Evolutionary conservation across 495 filamentous ascomycete genomes (phyloP).

Genomic region (Aspergillus sclerotioniger): DNA sequence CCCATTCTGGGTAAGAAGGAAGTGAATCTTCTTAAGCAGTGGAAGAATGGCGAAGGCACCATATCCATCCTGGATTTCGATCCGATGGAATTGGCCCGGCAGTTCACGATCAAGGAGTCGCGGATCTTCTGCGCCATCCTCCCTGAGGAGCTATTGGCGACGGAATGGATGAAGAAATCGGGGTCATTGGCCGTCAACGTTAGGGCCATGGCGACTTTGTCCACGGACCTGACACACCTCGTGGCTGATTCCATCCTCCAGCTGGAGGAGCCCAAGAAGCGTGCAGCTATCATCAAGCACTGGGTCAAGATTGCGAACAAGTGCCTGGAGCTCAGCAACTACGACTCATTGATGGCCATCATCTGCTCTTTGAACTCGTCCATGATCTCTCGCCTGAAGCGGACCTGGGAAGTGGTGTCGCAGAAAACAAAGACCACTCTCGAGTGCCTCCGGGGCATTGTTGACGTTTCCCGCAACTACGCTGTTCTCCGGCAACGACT

Average conservation of each 20-base stretch:
- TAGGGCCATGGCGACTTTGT: constrained; percentile 87
- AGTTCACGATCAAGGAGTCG: constrained; percentile 92
- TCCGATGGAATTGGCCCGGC: constrained; percentile 84
- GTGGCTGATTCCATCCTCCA: constrained; percentile 95
- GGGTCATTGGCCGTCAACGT: constrained; percentile 85
- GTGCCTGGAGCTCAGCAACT: constrained; percentile 89
- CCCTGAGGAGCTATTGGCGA: constrained; percentile 89
- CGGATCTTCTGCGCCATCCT: constrained; percentile 88
- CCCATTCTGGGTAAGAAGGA: constrained; percentile 75
- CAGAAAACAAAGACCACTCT: constrained; percentile 79
- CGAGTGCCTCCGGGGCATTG: constrained; percentile 72
- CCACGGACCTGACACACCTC: constrained; percentile 86
- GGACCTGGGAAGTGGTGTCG: constrained; percentile 90
- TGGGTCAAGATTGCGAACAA: constrained; percentile 95
- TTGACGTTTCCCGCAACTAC: constrained; percentile 89
- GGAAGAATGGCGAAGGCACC: constrained; percentile 65
- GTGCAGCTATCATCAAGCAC: constrained; percentile 89
- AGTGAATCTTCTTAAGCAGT: constrained; percentile 64
- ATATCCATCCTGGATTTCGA: constrained; percentile 91
- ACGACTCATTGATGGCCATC: constrained; percentile 95
- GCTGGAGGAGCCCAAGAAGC: constrained; percentile 83
- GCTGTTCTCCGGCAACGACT: constrained; percentile 84
- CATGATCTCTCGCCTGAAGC: constrained; percentile 84
- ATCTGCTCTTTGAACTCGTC: constrained; percentile 90
- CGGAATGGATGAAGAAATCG: constrained; percentile 87